Base-by-base conservation (phyloP, 1,139 yeast species). In the Sugiyamaella castrensis region DNA sequence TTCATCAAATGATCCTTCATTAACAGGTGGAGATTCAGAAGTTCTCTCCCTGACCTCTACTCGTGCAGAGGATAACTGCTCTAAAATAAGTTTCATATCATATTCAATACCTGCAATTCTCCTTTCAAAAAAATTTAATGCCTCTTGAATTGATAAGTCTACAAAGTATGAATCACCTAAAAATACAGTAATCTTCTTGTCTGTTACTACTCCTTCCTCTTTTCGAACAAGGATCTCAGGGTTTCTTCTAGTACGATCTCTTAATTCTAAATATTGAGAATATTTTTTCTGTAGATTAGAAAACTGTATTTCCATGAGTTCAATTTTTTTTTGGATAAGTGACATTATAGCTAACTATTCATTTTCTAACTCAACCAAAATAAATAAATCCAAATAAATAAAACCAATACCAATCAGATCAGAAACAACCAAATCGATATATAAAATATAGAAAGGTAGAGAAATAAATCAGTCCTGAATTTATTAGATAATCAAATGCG, bases 141-240 rank as follows among this genome's bases (percentile, higher is more conserved):
- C 87, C 24, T 77, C 77, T 0, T 51, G 55, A 0, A 63, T 63
- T 0, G 69, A 60, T 58, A 74, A 73, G 47, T 80, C 80, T 16
- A 74, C 79, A 62, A 79, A 82, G 57, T 80, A 81, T 6, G 81
- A 87, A 53, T 75, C 81, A 0, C 89, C 89, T 6, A 84, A 59
- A 41, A 71, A 69, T 2, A 80, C 73, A 58, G 72, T 71, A 4
- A 79, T 68, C 46, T 67, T 47, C 35, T 51, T 43, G 11, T 37
- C 12, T 12, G 28, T 38, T 15, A 29, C 45, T 15, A 29, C 10
- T 15, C 34, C 34, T 31, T 6, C 37, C n/a, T 33, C 29, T 8
- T 34, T 33, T 5, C 33, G 16, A 24, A 28, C 16, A 34, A 34
- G 37, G 29, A 35, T 42, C 12, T 28, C 35, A 9, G 46, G 46